These are phyloP conservation scores for Amanita muscaria DNA, from an alignment of 768 basidiomycete genomes.

Conservation along the genomic window DNA sequence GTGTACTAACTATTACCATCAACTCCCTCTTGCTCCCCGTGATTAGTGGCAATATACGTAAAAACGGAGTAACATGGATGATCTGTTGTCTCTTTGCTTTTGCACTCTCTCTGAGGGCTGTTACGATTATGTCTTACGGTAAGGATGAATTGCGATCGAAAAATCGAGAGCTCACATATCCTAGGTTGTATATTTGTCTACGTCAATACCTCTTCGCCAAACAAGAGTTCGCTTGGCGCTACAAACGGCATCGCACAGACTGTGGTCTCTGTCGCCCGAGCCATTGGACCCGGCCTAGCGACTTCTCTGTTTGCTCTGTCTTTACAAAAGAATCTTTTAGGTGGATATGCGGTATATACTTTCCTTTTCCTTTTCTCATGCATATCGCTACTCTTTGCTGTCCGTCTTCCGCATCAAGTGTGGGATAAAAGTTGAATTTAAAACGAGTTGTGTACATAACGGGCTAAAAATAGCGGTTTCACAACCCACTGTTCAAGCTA, in stretches of 20 bases:
- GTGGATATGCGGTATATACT: conserved; percentile 43
- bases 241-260: conserved; percentile 52
- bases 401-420: conserved; percentile 29
- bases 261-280: conserved; percentile 37
- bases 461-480: no score
- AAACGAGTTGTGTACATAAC: background rate
- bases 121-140: conserved; percentile 38
- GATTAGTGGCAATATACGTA: conserved; percentile 30
- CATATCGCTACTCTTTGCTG: conserved; percentile 28
- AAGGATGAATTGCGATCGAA: conserved; percentile 9
- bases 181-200: conserved; percentile 45
- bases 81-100: conserved; percentile 29
- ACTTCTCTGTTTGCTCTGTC: conserved; percentile 50
- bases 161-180: background rate
- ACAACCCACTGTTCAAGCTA: no score
- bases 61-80: conserved; percentile 22
- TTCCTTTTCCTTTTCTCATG: conserved; percentile 28
- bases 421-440: conserved; percentile 25
- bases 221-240: conserved; percentile 45
- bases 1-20: background rate
- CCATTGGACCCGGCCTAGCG: conserved; percentile 41
- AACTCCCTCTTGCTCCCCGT: conserved; percentile 29
- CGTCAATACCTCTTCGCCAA: conserved; percentile 43
- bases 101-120: conserved; percentile 20
- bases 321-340: conserved; percentile 36